Evolutionary conservation across 257 asterid genomes (phyloP).

Genomic region (Coffea eugenioides): DNA sequence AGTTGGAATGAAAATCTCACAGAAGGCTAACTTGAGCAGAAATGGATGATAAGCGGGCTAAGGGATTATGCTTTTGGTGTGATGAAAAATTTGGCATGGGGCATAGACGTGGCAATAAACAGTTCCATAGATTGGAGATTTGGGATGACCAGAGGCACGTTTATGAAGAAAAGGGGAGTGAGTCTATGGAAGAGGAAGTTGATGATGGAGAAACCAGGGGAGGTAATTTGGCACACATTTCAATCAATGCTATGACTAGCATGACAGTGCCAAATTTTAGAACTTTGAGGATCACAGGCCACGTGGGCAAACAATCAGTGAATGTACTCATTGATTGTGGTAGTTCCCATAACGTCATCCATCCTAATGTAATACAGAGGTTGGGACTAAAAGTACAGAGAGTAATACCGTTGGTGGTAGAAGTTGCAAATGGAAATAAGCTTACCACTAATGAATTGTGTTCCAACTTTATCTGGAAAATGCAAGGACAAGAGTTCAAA

Average conservation of each 20-base stretch:
- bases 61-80: too few species aligned
- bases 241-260: not conserved
- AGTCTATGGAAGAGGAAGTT: too few species aligned
- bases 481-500: not conserved
- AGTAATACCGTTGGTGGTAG: fast-evolving
- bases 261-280: not conserved
- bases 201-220: too few species aligned
- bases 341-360: not conserved
- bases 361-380: not conserved
- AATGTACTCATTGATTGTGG: not conserved
- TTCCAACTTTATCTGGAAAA: fast-evolving
- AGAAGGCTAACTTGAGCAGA: too few species aligned
- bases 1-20: too few species aligned
- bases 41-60: too few species aligned
- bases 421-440: not conserved
- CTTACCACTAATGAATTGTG: fast-evolving
- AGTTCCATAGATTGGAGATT: too few species aligned
- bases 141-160: too few species aligned
- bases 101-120: too few species aligned
- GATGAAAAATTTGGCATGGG: too few species aligned
- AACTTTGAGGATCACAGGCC: not conserved
- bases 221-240: not conserved
- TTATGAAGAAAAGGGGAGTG: too few species aligned
- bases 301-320: fast-evolving
- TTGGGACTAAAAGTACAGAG: not conserved